A percentile compares a stretch with the other conserved stretches of the same genome.
phyloP scores from a whole-genome alignment of 163 green algal genomes.

The Prototheca wickerhamii region DNA sequence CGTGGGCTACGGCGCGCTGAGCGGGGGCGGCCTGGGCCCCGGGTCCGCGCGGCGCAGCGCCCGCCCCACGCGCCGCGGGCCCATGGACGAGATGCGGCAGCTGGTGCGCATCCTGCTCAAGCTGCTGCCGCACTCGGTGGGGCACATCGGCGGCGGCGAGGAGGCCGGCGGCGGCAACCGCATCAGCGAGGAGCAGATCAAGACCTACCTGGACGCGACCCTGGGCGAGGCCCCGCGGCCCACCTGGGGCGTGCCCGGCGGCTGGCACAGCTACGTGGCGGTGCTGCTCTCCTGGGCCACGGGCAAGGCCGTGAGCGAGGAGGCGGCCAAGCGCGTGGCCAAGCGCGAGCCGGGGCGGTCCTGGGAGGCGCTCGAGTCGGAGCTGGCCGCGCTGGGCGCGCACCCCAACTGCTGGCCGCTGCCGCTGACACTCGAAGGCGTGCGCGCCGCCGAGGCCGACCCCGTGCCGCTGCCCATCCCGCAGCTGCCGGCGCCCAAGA shows the following conservation, averaged over 20 bases:
- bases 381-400: slow-evolving; percentile 54
- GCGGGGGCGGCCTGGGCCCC: no score
- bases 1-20: no score
- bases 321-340: slow-evolving; percentile 55
- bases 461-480: slow-evolving; percentile 12
- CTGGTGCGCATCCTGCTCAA: slow-evolving; percentile 59
- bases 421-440: slow-evolving; percentile 35
- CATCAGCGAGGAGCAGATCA: slow-evolving; percentile 78
- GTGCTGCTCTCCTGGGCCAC: slow-evolving; percentile 68
- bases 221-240: slow-evolving; percentile 66
- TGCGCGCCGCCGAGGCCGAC: slow-evolving; percentile 29
- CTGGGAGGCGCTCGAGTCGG: slow-evolving; percentile 66
- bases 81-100: slow-evolving; percentile 90
- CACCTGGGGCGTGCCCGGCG: slow-evolving; percentile 58
- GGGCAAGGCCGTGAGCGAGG: slow-evolving; percentile 39
- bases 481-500: background rate
- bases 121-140: slow-evolving; percentile 43
- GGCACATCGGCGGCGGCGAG: slow-evolving; percentile 28
- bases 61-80: slow-evolving; percentile 52
- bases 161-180: slow-evolving; percentile 70
- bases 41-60: slow-evolving; percentile 13
- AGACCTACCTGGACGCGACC: slow-evolving; percentile 57
- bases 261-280: slow-evolving; percentile 56
- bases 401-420: slow-evolving; percentile 48
- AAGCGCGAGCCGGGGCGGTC: slow-evolving; percentile 66